A percentile compares a stretch with the other conserved stretches of the same genome.
phyloP scores from a whole-genome alignment of 2,329 filamentous ascomycete genomes.

The Harringtonia aguacate region DNA sequence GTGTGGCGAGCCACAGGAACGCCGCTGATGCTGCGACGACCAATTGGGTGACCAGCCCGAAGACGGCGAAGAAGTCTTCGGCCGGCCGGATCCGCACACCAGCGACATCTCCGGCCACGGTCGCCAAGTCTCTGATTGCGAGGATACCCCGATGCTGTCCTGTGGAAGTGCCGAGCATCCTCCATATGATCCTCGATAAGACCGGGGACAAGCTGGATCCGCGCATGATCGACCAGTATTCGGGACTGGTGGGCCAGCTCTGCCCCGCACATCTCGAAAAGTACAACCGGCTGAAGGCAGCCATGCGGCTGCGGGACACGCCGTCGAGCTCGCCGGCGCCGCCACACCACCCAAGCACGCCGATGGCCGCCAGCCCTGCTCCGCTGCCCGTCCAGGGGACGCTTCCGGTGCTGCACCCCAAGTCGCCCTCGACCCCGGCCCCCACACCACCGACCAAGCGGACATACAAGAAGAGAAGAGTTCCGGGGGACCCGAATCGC shows the following conservation, averaged over 20 bases:
- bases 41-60: neutral
- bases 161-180: constrained; percentile 8
- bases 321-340: neutral
- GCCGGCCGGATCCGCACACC: too few relatives aligned
- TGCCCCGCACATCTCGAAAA: constrained; percentile 5
- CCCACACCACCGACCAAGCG: neutral
- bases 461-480: neutral
- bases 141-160: constrained; percentile 7
- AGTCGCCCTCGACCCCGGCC: too few relatives aligned
- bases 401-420: too few relatives aligned
- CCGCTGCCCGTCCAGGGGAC: too few relatives aligned
- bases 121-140: too few relatives aligned
- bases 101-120: too few relatives aligned
- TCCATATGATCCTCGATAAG: constrained; percentile 10
- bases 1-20: too few relatives aligned
- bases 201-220: constrained; percentile 6
- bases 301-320: neutral
- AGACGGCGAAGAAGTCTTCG: neutral
- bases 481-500: neutral
- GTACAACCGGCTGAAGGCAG: constrained; percentile 2
- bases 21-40: neutral
- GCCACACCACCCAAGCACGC: too few relatives aligned
- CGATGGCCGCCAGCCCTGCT: too few relatives aligned
- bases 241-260: neutral
- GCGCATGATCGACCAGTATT: constrained; percentile 8